Evolutionary conservation across 768 basidiomycete species (phyloP).

Genomic region (Suillus brevipes): DNA sequence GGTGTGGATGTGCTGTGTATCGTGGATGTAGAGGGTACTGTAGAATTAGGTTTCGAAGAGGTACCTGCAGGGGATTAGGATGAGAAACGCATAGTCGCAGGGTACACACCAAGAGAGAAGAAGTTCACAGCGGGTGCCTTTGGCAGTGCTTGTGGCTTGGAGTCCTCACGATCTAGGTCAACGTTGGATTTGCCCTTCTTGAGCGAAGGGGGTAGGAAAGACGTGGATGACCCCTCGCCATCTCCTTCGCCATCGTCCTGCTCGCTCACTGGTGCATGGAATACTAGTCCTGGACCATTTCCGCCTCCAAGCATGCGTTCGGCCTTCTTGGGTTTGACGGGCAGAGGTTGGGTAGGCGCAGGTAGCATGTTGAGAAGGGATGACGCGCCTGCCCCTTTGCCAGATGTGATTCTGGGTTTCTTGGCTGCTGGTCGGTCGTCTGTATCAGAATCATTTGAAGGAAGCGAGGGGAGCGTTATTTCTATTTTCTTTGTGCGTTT

Average conservation of each 20-base stretch:
- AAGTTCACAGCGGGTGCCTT: conserved; percentile 53
- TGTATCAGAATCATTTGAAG: conserved; percentile 41
- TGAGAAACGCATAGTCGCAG: not conserved
- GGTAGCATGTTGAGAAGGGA: conserved; percentile 74
- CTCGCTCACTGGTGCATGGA: conserved; percentile 39
- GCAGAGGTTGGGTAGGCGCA: conserved; percentile 57
- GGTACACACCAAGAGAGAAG: conserved; percentile 61
- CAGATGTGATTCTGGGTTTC: conserved; percentile 48
- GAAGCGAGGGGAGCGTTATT: conserved; percentile 33
- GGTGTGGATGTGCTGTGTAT: conserved; percentile 9
- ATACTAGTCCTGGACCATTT: conserved; percentile 59
- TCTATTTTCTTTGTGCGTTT: conserved; percentile 48
- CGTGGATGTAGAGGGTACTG: conserved; percentile 11
- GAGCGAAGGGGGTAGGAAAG: conserved; percentile 61
- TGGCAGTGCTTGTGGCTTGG: conserved; percentile 11
- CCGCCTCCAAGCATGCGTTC: conserved; percentile 68
- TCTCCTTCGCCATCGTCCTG: conserved; percentile 18
- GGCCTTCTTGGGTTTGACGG: conserved; percentile 37
- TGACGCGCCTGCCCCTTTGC: conserved; percentile 51
- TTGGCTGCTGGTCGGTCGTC: conserved; percentile 58
- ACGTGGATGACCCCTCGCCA: conserved; percentile 37
- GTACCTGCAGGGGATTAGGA: conserved; percentile 15
- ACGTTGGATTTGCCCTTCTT: conserved; percentile 60
- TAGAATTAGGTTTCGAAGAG: conserved; percentile 17
- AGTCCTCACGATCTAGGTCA: conserved; percentile 44